These are phyloP conservation scores for Trichoderma asperellum DNA, from an alignment of 2,329 filamentous ascomycete genomes.

Conservation along the genomic window DNA sequence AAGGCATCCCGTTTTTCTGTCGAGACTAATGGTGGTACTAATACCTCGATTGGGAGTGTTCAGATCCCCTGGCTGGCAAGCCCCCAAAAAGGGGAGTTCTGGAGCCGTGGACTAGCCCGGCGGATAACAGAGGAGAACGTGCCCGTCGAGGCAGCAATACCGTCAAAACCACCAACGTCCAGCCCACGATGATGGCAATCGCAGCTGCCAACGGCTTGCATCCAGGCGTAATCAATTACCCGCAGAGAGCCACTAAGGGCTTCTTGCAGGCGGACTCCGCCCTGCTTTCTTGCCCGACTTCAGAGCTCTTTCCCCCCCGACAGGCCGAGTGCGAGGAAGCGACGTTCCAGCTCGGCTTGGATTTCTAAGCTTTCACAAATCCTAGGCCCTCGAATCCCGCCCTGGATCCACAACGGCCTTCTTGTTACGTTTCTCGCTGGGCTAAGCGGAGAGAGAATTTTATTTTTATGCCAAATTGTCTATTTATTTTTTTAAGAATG, in stretches of 20 bases:
- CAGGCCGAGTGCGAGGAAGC: slow-evolving; percentile 21
- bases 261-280: neutral
- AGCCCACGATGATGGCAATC: neutral
- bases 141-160: neutral
- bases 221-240: neutral
- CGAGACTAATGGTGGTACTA: neutral
- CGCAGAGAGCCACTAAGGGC: neutral
- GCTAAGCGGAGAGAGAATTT: slow-evolving; percentile 12
- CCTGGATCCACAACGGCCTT: slow-evolving; percentile 1
- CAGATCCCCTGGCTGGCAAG: neutral
- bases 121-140: neutral
- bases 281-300: neutral
- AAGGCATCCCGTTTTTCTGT: neutral
- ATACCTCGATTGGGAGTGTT: neutral
- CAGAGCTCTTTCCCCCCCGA: slow-evolving; percentile 7
- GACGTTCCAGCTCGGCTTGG: slow-evolving; percentile 23
- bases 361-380: slow-evolving; percentile 29
- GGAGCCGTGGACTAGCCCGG: neutral
- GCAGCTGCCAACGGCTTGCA: too few species aligned
- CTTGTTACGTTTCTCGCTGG: slow-evolving; percentile 1
- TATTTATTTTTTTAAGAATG: neutral
- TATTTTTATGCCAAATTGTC: neutral
- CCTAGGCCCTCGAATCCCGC: slow-evolving; percentile 1
- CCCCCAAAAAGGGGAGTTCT: neutral
- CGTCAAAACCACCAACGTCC: neutral